Percentiles rank a stretch among this genome's conserved stretches.
phyloP scores from a whole-genome alignment of 106 monocot species.

The Platanthera guangdongensis region DNA sequence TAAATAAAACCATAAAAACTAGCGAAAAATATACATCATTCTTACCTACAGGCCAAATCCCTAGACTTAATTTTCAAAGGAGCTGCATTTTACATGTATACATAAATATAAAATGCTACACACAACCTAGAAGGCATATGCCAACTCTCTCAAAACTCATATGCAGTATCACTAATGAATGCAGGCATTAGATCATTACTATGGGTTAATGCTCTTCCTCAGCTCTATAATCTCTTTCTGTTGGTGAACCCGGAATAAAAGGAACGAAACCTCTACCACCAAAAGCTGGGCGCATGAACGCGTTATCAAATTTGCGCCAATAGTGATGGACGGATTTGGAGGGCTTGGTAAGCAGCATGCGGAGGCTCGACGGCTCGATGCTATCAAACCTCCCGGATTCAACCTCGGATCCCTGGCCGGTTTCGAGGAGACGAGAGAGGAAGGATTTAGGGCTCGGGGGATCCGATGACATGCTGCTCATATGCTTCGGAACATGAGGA shows the following conservation, averaged over 20 bases:
- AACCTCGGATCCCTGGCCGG: constrained; percentile 8
- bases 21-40: too few relatives aligned
- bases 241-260: constrained; percentile 72
- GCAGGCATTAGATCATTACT: background rate
- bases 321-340: constrained; percentile 55
- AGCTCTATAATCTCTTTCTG: constrained; percentile 15
- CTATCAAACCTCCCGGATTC: constrained; percentile 11
- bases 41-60: too few relatives aligned
- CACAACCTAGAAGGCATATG: too few relatives aligned
- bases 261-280: constrained; percentile 86
- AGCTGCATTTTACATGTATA: too few relatives aligned
- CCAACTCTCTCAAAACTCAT: too few relatives aligned
- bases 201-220: background rate
- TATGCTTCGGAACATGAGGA: constrained; percentile 5
- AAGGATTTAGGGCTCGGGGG: constrained; percentile 12
- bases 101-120: too few relatives aligned
- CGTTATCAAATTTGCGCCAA: constrained; percentile 85
- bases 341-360: constrained; percentile 52
- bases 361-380: constrained; percentile 37
- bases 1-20: too few relatives aligned
- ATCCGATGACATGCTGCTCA: constrained; percentile 13
- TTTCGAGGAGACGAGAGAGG: constrained; percentile 3
- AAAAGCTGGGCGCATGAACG: constrained; percentile 75
- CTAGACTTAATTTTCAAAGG: too few relatives aligned
- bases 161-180: too few relatives aligned